A percentile compares a stretch with the other conserved stretches of the same genome.
These are phyloP conservation scores for Lepiota subincarnata DNA, from an alignment of 768 basidiomycete species.

Conservation along the genomic window DNA sequence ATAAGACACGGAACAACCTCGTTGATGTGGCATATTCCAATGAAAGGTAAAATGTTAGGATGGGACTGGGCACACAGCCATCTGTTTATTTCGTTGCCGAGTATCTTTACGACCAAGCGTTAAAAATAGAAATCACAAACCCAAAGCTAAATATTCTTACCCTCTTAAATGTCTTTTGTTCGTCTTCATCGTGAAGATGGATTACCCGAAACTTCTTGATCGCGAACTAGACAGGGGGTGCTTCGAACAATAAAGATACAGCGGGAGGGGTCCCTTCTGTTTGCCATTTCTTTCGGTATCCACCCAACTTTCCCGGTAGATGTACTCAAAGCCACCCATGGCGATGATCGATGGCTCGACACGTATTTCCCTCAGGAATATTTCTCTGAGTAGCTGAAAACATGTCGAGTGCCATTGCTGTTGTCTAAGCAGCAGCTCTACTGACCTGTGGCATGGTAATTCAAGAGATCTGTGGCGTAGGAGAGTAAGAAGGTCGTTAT, in stretches of 20 bases:
- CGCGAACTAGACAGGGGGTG: not conserved
- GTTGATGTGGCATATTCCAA: not conserved
- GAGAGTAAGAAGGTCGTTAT: too few species aligned
- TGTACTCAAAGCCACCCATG: not conserved
- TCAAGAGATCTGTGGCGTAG: too few species aligned
- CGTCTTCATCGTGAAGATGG: not conserved
- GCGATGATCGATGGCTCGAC: not conserved
- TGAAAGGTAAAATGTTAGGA: not conserved
- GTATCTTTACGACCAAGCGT: not conserved
- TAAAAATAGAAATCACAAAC: not conserved
- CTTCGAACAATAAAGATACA: not conserved
- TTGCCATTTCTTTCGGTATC: not conserved
- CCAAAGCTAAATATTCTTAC: not conserved
- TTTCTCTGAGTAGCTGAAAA: not conserved
- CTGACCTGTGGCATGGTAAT: too few species aligned
- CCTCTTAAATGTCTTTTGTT: not conserved
- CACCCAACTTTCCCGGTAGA: not conserved
- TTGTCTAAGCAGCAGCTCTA: not conserved
- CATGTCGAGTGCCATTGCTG: not conserved
- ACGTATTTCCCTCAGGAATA: not conserved
- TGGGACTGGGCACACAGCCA: not conserved
- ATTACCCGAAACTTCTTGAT: not conserved
- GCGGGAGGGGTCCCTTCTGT: not conserved
- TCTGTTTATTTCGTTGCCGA: not conserved
- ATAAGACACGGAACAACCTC: constrained; percentile 3